Evolutionary conservation across 495 filamentous ascomycete species (phyloP), one percentile per base, ranked within the genome.

Genomic region (Thozetella sp.): DNA sequence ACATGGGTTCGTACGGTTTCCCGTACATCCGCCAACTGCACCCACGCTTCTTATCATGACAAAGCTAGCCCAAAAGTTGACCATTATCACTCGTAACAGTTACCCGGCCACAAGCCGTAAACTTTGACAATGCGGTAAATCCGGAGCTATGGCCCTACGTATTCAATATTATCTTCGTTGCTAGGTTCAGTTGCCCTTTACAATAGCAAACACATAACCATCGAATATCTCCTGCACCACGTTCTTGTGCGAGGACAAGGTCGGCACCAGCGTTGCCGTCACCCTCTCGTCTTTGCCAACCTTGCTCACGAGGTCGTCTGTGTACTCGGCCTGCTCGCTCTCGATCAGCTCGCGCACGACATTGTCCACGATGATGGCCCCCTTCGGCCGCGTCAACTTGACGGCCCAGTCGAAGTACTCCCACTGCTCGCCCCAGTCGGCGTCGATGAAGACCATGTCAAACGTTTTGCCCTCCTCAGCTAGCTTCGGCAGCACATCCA

Each of bases 361-460:
- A 69, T 83, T 78, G 64, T 82, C 79, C 2, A 80, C 67, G 59
- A 66, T 76, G 40, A 80, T 69, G n/a, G 64, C 70, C 9, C 71
- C 71, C 1, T 66, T 64, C 23, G 56, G 34, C 53, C 68, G 60
- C 17, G 66, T 70, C 58, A 77, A 59, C 54, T 68, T 69, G 19
- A 75, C 69, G 4, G 75, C 76, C 69, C 73, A 69, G 20, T 79
- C 61, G 53, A 82, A 82, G 46, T 82, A 78, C 54, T 70, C 61
- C 59, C 61, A 74, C 57, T 80, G 73, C 56, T 79, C 72, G 15
- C 56, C 66, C 67, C 69, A 76, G 26, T 72, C 76, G 4, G 79
- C 79, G 71, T 81, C 78, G 45, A 83, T 75, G 50, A 82, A 81
- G 0, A 79, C 64, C 50, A 82, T 72, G 57, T 79, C 79, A 56